Base-by-base conservation (phyloP, 371 early-diverging fungal genomes). In the Mucor lusitanicus region DNA sequence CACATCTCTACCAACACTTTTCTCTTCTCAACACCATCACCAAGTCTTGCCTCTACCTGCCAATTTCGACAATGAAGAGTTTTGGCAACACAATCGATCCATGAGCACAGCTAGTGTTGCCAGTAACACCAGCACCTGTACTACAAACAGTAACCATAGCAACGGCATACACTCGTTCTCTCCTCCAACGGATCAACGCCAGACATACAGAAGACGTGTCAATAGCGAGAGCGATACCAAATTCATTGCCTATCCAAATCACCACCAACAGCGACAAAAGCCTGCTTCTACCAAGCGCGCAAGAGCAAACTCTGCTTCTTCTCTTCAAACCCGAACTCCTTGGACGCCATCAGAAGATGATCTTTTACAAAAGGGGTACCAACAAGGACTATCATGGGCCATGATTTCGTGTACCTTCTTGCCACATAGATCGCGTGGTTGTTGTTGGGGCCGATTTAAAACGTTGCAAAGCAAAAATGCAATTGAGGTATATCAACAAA, bases 381-480 rank as follows among this genome's bases (percentile, higher is more conserved):
- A 73, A 1, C 72, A 79, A 65, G 81, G 81, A 3, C 44, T 81
- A 17, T 81, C 81, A 0, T 81, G 81, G 81, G 79, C 79, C 6
- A 77, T 81, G 79, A 77, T 81, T 25, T 75, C 81, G 11, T 64
- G 75, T 1, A 81, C 77, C 2, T 78, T 75, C 60, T 53, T 81
- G 15, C 81, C 81, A 6, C 79, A 79, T 63, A 79, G 81, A 7
- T 81, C 81, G 5, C 54, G 81, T 65, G 81, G 81, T 6, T 81
- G 81, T 39, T 81, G 81, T 33, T 81, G 81, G 81, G 81, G 81
- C 30, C 71, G 81, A 19, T 81, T 78, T 28, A 81, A 81, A 35
- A 81, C 77, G 11, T 37, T 81, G 5, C 78, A 78, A 48, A 74
- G 66, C 42, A 78, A 76, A 63, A 74, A 78, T 44, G 63, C 70